A percentile compares a stretch with the other conserved stretches of the same genome.
phyloP scores from a whole-genome alignment of 2,329 filamentous ascomycete genomes.

The Cytospora paraplurivora region DNA sequence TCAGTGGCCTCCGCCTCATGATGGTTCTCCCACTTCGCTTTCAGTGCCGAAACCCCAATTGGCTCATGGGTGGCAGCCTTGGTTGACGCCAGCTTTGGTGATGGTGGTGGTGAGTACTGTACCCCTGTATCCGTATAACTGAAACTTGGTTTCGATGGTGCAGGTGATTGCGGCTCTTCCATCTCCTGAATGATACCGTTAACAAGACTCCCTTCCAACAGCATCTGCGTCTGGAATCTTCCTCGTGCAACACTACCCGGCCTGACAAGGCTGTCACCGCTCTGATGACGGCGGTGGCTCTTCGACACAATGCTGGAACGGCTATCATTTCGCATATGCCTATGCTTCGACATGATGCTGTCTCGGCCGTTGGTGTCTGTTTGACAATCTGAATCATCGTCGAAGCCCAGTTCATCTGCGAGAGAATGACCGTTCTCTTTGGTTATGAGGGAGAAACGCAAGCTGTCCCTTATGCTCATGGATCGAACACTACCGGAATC shows the following conservation, averaged over 20 bases:
- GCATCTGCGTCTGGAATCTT: slow-evolving; percentile 57
- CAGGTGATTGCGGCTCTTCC: slow-evolving; percentile 40
- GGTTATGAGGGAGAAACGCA: slow-evolving; percentile 72
- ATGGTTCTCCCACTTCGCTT: slow-evolving; percentile 42
- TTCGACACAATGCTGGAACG: slow-evolving; percentile 57
- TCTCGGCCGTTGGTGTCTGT: slow-evolving; percentile 72
- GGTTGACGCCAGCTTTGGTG: slow-evolving; percentile 55
- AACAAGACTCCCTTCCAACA: slow-evolving; percentile 48
- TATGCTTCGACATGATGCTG: slow-evolving; percentile 56
- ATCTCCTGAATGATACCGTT: slow-evolving; percentile 54
- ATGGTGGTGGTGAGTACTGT: slow-evolving; percentile 82
- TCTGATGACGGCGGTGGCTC: slow-evolving; percentile 58
- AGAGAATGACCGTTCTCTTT: slow-evolving; percentile 73
- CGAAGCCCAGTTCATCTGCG: slow-evolving; percentile 88
- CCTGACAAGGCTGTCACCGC: slow-evolving; percentile 59
- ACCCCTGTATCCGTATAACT: slow-evolving; percentile 75
- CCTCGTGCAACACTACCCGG: slow-evolving; percentile 58
- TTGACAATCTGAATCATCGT: slow-evolving; percentile 73
- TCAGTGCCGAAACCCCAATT: slow-evolving; percentile 32
- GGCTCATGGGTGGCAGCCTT: slow-evolving; percentile 50
- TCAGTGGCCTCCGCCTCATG: slow-evolving; percentile 57
- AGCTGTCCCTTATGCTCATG: slow-evolving; percentile 71
- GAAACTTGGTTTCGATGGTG: slow-evolving; percentile 42
- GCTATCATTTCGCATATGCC: slow-evolving; percentile 57
- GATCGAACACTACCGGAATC: slow-evolving; percentile 75